phyloP scores from a whole-genome alignment of 192 early-diverging fungal species.

The Spizellomyces sp. region DNA sequence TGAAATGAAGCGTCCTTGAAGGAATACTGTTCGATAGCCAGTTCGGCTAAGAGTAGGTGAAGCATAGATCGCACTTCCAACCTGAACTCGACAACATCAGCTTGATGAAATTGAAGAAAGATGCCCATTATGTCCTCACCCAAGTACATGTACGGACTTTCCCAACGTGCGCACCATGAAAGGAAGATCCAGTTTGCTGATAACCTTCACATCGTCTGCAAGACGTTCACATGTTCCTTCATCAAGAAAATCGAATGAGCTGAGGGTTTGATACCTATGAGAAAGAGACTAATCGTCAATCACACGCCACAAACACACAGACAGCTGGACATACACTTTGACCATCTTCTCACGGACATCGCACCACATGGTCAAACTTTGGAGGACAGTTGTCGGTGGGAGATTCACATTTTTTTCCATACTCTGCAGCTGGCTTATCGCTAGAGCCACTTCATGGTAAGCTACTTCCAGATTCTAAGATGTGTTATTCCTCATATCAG shows the following conservation, averaged over 20 bases:
- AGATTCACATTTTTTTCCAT: too few relatives aligned
- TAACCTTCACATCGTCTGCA: not conserved
- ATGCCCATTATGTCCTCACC: not conserved
- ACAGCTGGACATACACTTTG: not conserved
- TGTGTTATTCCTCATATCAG: not conserved
- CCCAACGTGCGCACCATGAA: not conserved
- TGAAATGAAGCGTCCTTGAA: slow-evolving; percentile 21
- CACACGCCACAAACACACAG: not conserved
- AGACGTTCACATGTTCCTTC: not conserved
- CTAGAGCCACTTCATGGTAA: not conserved
- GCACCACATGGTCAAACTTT: not conserved
- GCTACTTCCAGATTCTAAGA: not conserved
- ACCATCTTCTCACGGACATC: not conserved
- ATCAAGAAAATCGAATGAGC: not conserved
- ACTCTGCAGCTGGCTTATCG: not conserved
- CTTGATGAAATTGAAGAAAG: too few relatives aligned
- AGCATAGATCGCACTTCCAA: slow-evolving; percentile 4
- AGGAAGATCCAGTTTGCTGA: not conserved
- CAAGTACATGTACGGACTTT: not conserved
- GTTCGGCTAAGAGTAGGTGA: not conserved
- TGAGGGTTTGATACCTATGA: too few relatives aligned
- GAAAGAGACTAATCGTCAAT: too few relatives aligned
- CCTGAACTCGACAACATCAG: slow-evolving; percentile 7
- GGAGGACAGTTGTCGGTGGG: too few relatives aligned
- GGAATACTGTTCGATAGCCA: slow-evolving; percentile 7